A percentile compares a stretch with the other conserved stretches of the same genome.
These are phyloP conservation scores for Paramecium primaurelia DNA, from an alignment of 73 alveolate species.

Conservation along the genomic window DNA sequence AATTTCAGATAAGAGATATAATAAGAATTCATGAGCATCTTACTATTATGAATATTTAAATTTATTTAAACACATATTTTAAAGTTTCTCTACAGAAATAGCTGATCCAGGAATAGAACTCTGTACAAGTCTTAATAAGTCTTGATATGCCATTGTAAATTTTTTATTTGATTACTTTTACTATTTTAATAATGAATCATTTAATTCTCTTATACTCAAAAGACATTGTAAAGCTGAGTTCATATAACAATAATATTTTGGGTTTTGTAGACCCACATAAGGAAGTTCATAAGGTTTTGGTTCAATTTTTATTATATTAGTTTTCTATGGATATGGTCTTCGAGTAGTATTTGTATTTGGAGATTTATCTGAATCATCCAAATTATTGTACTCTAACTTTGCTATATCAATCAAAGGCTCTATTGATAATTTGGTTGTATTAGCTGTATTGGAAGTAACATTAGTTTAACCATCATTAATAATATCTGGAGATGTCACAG, in stretches of 20 bases:
- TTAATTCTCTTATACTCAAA: not conserved
- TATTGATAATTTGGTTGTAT: not conserved
- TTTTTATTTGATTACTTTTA: not conserved
- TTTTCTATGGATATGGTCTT: not conserved
- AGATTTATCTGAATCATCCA: not conserved
- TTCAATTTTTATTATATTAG: not conserved
- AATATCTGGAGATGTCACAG: not conserved
- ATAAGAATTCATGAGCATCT: conserved; percentile 25
- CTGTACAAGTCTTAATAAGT: not conserved
- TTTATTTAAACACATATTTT: not conserved
- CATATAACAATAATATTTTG: conserved; percentile 14
- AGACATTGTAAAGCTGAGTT: not conserved
- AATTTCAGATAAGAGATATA: not conserved
- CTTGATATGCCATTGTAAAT: not conserved
- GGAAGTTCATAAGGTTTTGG: not conserved
- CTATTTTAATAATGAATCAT: not conserved
- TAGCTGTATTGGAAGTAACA: not conserved
- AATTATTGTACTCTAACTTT: not conserved
- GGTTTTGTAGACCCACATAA: not conserved
- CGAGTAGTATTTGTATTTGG: not conserved
- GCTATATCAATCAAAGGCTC: not conserved
- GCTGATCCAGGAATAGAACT: not conserved
- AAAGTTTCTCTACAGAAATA: not conserved
- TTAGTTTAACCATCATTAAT: not conserved
- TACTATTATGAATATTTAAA: not conserved